Percentiles rank a stretch among this genome's conserved stretches.
These are phyloP conservation scores for Metarhizium album DNA, from an alignment of 2,329 filamentous ascomycete species.

Conservation along the genomic window DNA sequence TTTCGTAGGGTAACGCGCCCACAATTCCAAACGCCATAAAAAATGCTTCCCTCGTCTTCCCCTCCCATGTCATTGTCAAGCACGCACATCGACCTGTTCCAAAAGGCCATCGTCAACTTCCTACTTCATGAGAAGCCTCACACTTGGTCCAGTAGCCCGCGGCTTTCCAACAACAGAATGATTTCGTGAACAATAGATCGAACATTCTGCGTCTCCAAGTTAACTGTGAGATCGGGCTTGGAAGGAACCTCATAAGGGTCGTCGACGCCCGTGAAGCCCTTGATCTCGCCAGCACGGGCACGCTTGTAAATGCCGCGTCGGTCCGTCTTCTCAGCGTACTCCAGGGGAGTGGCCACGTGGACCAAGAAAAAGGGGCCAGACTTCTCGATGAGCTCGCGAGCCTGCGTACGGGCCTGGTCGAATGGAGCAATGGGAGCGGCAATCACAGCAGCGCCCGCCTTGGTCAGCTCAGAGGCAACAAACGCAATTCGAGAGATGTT, in stretches of 20 bases:
- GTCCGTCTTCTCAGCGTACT: constrained; percentile 91
- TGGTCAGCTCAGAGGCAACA: constrained; percentile 88
- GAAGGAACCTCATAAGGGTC: constrained; percentile 84
- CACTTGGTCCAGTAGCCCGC: constrained; percentile 70
- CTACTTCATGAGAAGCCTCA: constrained; percentile 19
- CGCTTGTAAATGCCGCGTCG: constrained; percentile 80
- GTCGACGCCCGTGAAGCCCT: constrained; percentile 96
- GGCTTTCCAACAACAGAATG: constrained; percentile 79
- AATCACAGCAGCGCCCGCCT: constrained; percentile 87
- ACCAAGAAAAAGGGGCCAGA: constrained; percentile 88
- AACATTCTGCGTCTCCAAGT: constrained; percentile 77
- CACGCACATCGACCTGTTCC: neutral
- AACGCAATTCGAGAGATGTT: constrained; percentile 97
- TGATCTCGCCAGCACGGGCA: constrained; percentile 82
- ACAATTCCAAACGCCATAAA: neutral
- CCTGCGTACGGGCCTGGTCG: constrained; percentile 63
- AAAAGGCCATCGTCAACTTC: neutral
- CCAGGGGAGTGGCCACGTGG: constrained; percentile 86
- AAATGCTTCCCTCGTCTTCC: neutral
- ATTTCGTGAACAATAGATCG: constrained; percentile 96
- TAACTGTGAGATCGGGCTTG: constrained; percentile 76
- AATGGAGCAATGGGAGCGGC: constrained; percentile 94
- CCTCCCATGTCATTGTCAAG: neutral
- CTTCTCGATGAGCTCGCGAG: constrained; percentile 77
- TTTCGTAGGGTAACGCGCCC: neutral